These are phyloP conservation scores for Ceratocystiopsis minuta DNA, from an alignment of 2,329 filamentous ascomycete genomes.

Conservation along the genomic window DNA sequence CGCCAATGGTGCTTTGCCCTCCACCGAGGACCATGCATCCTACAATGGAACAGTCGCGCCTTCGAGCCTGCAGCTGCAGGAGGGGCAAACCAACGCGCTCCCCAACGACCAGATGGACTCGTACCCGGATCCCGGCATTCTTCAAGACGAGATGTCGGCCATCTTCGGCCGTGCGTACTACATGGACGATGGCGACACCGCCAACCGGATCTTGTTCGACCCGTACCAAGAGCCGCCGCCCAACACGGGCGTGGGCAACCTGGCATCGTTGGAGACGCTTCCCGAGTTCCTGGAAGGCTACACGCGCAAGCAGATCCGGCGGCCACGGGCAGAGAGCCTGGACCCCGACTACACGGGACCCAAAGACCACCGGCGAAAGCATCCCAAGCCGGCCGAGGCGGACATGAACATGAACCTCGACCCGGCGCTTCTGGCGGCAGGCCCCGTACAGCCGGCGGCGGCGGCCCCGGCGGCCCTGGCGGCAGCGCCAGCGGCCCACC, in stretches of 20 bases:
- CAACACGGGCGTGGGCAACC: constrained; percentile 18
- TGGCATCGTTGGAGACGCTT: constrained; percentile 25
- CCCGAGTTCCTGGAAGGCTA: constrained; percentile 38
- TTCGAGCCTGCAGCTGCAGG: neutral
- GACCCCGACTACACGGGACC: constrained; percentile 34
- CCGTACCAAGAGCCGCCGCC: constrained; percentile 35
- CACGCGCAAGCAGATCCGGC: constrained; percentile 33
- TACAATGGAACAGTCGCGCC: neutral
- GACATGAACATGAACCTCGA: constrained; percentile 29
- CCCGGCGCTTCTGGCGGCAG: constrained; percentile 26
- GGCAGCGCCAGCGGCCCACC: constrained; percentile 1
- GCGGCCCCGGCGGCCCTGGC: constrained; percentile 3
- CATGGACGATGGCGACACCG: constrained; percentile 38
- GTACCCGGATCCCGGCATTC: constrained; percentile 9
- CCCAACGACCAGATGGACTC: constrained; percentile 13
- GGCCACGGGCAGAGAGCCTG: constrained; percentile 33
- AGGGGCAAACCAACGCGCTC: neutral
- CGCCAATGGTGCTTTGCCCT: neutral
- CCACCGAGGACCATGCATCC: neutral
- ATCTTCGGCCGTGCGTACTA: constrained; percentile 40
- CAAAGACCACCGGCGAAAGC: constrained; percentile 18
- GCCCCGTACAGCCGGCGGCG: neutral
- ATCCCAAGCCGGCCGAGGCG: constrained; percentile 10
- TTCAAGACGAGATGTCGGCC: constrained; percentile 14
- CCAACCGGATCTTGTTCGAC: constrained; percentile 41